These are phyloP conservation scores for Aureobasidium pullulans DNA, from an alignment of 2,329 filamentous ascomycete species.

Conservation along the genomic window DNA sequence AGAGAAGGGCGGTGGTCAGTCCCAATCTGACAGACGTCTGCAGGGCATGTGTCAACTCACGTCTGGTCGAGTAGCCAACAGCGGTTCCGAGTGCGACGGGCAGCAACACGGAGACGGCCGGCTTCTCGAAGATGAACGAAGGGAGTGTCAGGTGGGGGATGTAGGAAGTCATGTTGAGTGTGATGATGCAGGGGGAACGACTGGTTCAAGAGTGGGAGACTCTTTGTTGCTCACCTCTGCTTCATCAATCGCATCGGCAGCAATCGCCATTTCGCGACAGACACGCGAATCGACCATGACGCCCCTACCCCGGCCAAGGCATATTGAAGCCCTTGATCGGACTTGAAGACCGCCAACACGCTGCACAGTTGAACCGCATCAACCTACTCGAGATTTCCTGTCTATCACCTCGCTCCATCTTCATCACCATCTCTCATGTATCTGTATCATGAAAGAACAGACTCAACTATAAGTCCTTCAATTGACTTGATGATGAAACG, in stretches of 20 bases:
- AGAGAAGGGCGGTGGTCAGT: background rate
- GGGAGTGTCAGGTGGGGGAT: slow-evolving; percentile 73
- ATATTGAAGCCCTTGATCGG: background rate
- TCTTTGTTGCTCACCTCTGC: background rate
- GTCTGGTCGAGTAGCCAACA: slow-evolving; percentile 62
- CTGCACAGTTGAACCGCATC: no score
- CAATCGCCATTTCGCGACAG: background rate
- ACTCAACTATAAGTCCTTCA: no score
- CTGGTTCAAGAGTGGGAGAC: background rate
- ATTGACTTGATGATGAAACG: background rate
- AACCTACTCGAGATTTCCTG: background rate
- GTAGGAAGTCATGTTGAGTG: slow-evolving; percentile 61
- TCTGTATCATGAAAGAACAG: no score
- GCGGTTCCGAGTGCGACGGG: slow-evolving; percentile 66
- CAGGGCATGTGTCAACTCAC: slow-evolving; percentile 38
- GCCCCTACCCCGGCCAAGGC: background rate
- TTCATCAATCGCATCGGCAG: background rate
- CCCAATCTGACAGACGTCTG: background rate
- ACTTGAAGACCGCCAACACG: background rate
- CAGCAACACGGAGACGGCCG: slow-evolving; percentile 66
- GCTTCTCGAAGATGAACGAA: slow-evolving; percentile 60
- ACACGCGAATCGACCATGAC: slow-evolving; percentile 1
- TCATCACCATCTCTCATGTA: no score
- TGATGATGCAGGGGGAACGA: background rate
- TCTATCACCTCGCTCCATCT: no score